These are phyloP conservation scores for Penicillium simplicissimum DNA, from an alignment of 495 filamentous ascomycete species.

Conservation along the genomic window DNA sequence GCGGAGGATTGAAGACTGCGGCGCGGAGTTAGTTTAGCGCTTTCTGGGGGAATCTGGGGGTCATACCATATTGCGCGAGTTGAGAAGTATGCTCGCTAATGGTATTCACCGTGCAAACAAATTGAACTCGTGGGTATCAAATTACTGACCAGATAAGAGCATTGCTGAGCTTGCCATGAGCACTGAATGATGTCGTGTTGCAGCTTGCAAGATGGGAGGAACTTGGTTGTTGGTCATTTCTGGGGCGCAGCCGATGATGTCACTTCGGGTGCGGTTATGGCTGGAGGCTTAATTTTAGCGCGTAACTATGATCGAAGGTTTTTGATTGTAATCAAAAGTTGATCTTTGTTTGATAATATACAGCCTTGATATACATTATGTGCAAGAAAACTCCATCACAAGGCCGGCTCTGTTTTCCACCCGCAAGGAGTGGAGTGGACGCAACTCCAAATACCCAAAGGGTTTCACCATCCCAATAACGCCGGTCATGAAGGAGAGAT, in stretches of 20 bases:
- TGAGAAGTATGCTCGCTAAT: conserved; percentile 8
- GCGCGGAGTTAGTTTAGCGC: conserved; percentile 4
- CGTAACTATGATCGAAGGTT: neutral
- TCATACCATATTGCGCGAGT: conserved; percentile 15
- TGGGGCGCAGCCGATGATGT: conserved; percentile 31
- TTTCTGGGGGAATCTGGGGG: neutral
- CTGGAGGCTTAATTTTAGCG: conserved; percentile 10
- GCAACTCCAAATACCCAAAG: neutral
- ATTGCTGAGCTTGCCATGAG: neutral
- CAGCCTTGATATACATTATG: conserved; percentile 1
- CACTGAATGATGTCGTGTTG: neutral
- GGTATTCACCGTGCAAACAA: neutral
- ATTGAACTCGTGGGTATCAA: neutral
- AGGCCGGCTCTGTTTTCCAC: conserved; percentile 1
- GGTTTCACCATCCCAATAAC: too few relatives aligned
- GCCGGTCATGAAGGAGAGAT: conserved; percentile 14
- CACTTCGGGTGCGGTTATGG: conserved; percentile 9
- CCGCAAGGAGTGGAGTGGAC: conserved; percentile 5
- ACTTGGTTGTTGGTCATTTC: conserved; percentile 11
- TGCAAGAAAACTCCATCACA: neutral
- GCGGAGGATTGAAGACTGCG: conserved; percentile 65
- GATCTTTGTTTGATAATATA: conserved; percentile 4
- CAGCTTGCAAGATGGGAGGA: neutral
- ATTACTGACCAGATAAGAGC: neutral
- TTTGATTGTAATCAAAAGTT: neutral